Evolutionary conservation across 768 basidiomycete genomes (phyloP).

Genomic region (Lentinula guzmanii): DNA sequence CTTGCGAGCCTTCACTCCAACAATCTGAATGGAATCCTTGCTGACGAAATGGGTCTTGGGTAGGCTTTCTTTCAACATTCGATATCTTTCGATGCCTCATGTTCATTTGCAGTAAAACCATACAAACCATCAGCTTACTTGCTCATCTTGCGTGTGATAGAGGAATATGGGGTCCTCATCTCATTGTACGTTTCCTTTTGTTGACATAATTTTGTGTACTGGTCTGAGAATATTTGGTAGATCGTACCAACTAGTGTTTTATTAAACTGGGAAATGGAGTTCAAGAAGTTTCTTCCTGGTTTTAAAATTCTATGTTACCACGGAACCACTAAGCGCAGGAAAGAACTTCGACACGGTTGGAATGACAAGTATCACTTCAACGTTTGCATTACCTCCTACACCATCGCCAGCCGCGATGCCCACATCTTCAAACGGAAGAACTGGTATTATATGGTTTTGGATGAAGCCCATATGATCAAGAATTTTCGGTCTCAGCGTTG

Average conservation of each 20-base stretch:
- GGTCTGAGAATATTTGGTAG: conserved; percentile 22
- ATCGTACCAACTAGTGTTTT: conserved; percentile 91
- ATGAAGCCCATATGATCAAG: conserved; percentile 98
- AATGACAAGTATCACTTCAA: conserved; percentile 86
- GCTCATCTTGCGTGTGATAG: conserved; percentile 90
- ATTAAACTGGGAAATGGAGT: conserved; percentile 96
- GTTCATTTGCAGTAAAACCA: conserved; percentile 64
- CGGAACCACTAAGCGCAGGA: conserved; percentile 82
- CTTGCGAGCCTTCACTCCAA: conserved; percentile 81
- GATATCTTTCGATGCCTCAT: background rate
- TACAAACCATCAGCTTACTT: conserved; percentile 91
- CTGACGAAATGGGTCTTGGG: conserved; percentile 96
- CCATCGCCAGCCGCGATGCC: conserved; percentile 85
- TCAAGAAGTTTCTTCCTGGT: conserved; percentile 90
- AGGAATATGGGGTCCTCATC: conserved; percentile 89
- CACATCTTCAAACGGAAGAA: conserved; percentile 87
- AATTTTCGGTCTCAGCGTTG: conserved; percentile 93
- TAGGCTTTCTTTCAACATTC: conserved; percentile 29
- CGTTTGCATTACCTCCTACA: conserved; percentile 92
- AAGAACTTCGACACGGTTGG: conserved; percentile 89
- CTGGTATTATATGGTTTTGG: conserved; percentile 96
- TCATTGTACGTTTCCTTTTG: conserved; percentile 50
- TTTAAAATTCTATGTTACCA: conserved; percentile 88
- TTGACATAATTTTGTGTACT: conserved; percentile 13
- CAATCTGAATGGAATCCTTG: conserved; percentile 76